phyloP scores from a whole-genome alignment of 345 rosid genomes.

The Eutrema heterophyllum region DNA sequence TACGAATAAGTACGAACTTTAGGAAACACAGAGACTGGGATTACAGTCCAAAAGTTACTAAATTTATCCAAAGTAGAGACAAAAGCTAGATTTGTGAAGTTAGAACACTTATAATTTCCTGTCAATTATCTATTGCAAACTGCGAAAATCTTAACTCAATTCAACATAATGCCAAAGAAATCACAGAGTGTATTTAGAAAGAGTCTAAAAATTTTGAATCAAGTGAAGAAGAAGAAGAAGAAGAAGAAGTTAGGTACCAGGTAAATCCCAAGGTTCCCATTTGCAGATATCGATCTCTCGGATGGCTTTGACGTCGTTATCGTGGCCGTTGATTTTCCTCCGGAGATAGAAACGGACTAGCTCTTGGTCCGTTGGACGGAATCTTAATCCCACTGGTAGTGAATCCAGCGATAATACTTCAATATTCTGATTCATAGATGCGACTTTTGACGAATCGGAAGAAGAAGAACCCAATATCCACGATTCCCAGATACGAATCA shows the following conservation, averaged over 20 bases:
- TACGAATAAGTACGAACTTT: too few relatives aligned
- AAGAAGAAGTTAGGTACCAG: slow-evolving; percentile 40
- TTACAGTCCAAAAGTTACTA: neutral
- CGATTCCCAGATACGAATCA: slow-evolving; percentile 15
- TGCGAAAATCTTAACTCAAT: neutral
- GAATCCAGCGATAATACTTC: slow-evolving; percentile 46
- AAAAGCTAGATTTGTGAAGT: neutral
- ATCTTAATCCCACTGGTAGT: slow-evolving; percentile 78
- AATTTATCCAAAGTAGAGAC: neutral
- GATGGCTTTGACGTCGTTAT: slow-evolving; percentile 55
- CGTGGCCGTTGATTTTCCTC: slow-evolving; percentile 64
- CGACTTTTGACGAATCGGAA: slow-evolving; percentile 13
- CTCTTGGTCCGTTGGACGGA: slow-evolving; percentile 89
- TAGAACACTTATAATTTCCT: neutral
- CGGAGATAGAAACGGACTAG: slow-evolving; percentile 63
- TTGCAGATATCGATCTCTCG: slow-evolving; percentile 82
- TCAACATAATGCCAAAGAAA: neutral
- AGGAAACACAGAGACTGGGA: too few relatives aligned
- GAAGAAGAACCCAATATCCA: neutral
- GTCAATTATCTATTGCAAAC: neutral
- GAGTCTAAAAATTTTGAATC: neutral
- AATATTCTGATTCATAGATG: slow-evolving; percentile 39
- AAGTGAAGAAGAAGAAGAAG: neutral
- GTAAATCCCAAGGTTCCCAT: slow-evolving; percentile 96
- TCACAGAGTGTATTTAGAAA: neutral